A percentile compares a stretch with the other conserved stretches of the same genome.
Conservation (phyloP, 306 rosid species). For the Dryas alaskensis region DNA sequence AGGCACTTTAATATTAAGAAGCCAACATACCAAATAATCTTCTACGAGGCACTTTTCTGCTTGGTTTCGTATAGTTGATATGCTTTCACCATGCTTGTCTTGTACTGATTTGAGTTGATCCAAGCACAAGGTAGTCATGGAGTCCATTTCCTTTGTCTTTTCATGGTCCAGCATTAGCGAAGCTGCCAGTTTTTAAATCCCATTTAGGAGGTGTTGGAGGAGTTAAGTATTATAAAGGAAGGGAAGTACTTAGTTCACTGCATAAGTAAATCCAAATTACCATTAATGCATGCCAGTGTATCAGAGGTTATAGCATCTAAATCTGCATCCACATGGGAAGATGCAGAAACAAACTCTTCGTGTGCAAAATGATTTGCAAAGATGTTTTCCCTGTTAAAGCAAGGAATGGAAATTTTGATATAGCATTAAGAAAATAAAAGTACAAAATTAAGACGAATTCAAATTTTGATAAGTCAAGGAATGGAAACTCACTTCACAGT, state of each 20-base stretch:
- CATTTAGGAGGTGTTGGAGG: slow-evolving; percentile 15
- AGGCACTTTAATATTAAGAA: slow-evolving; percentile 34
- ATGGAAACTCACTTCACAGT: slow-evolving; percentile 56
- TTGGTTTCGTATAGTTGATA: slow-evolving; percentile 50
- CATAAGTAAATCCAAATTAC: slow-evolving; percentile 38
- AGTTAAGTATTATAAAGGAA: background rate
- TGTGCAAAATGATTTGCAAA: slow-evolving; percentile 40
- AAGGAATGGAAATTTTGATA: background rate
- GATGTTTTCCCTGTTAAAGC: slow-evolving; percentile 52
- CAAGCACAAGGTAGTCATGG: slow-evolving; percentile 42
- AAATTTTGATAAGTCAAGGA: slow-evolving; percentile 1
- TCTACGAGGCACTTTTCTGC: slow-evolving; percentile 61
- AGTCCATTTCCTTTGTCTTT: slow-evolving; percentile 66
- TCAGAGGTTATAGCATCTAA: slow-evolving; percentile 42
- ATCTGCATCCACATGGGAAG: slow-evolving; percentile 46
- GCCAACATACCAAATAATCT: slow-evolving; percentile 59
- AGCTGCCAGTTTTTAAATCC: slow-evolving; percentile 38
- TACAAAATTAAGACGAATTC: slow-evolving; percentile 5
- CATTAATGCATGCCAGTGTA: slow-evolving; percentile 52
- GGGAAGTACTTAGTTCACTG: slow-evolving; percentile 2
- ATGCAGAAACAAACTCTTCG: slow-evolving; percentile 49
- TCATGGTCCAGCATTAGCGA: slow-evolving; percentile 55
- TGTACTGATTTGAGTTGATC: slow-evolving; percentile 53
- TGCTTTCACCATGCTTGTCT: slow-evolving; percentile 50
- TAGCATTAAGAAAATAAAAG: background rate